Evolutionary conservation across 2,329 filamentous ascomycete genomes (phyloP).

Genomic region (Fusarium annulatum): DNA sequence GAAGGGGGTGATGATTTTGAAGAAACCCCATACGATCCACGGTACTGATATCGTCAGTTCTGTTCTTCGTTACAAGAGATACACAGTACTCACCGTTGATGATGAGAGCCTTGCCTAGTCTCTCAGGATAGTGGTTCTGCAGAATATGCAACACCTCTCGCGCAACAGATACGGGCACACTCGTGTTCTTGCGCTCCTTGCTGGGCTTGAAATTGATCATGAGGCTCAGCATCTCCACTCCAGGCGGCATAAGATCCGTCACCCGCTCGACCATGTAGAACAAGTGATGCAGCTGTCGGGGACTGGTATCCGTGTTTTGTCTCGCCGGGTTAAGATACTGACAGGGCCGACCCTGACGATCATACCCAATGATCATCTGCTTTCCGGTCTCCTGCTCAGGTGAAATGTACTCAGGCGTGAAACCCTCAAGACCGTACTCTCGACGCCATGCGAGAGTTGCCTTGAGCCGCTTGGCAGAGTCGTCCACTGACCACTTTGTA

Average conservation of each 20-base stretch:
- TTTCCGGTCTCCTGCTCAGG: conserved; percentile 97
- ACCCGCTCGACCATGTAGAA: conserved; percentile 96
- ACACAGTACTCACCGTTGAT: conserved; percentile 73
- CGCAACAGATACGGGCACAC: conserved; percentile 78
- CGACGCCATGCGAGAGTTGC: conserved; percentile 88
- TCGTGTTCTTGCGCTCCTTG: conserved; percentile 77
- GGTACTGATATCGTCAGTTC: conserved; percentile 69
- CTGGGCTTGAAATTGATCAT: conserved; percentile 92
- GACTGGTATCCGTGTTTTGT: conserved; percentile 90
- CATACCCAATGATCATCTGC: conserved; percentile 89
- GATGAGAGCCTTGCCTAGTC: conserved; percentile 87
- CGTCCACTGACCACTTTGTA: conserved; percentile 85
- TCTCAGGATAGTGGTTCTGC: conserved; percentile 95
- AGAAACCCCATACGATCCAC: conserved; percentile 92
- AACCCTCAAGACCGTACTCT: conserved; percentile 84
- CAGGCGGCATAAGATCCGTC: conserved; percentile 86
- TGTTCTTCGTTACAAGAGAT: neutral
- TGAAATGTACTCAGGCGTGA: conserved; percentile 88
- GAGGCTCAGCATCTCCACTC: conserved; percentile 86
- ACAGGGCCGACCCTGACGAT: conserved; percentile 86
- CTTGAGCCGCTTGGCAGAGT: conserved; percentile 82
- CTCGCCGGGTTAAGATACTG: conserved; percentile 89
- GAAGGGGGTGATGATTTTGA: conserved; percentile 95
- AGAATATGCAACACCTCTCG: conserved; percentile 89
- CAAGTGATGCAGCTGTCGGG: conserved; percentile 90